Evolutionary conservation across 1,284 basidiomycete genomes (phyloP).

Genomic region (Rhodotorula sp.): DNA sequence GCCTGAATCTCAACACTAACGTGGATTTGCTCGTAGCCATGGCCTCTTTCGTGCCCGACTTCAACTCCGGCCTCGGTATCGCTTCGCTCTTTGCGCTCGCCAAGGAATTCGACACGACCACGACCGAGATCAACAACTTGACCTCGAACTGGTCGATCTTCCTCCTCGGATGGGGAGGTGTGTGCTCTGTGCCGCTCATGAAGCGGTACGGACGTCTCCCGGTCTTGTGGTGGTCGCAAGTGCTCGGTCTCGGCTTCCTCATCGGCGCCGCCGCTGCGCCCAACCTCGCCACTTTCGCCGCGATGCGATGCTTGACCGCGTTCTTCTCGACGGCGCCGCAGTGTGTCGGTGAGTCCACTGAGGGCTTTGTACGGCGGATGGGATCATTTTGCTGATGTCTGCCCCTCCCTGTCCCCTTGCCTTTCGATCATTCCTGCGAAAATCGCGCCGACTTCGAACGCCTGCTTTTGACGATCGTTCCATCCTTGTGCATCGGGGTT

Average conservation of each 20-base stretch:
- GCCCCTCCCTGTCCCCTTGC: too few species aligned
- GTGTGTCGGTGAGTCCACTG: conserved; percentile 3
- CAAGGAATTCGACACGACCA: conserved; percentile 59
- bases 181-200: conserved; percentile 61
- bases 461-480: too few species aligned
- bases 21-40: conserved; percentile 6
- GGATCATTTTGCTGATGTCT: too few species aligned
- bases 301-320: conserved; percentile 66
- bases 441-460: too few species aligned
- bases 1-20: background rate
- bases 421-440: too few species aligned
- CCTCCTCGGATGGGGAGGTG: conserved; percentile 18
- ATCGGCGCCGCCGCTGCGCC: conserved; percentile 59
- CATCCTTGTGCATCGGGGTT: too few species aligned
- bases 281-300: conserved; percentile 55
- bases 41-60: conserved; percentile 44
- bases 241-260: conserved; percentile 44
- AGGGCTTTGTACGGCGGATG: background rate
- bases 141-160: conserved; percentile 35
- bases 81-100: conserved; percentile 60
- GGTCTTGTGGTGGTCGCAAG: conserved; percentile 64
- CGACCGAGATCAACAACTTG: conserved; percentile 62
- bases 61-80: conserved; percentile 42
- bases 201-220: conserved; percentile 60
- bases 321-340: conserved; percentile 61